phyloP scores from a whole-genome alignment of 2,329 filamentous ascomycete genomes.

The Fusarium sp. region DNA sequence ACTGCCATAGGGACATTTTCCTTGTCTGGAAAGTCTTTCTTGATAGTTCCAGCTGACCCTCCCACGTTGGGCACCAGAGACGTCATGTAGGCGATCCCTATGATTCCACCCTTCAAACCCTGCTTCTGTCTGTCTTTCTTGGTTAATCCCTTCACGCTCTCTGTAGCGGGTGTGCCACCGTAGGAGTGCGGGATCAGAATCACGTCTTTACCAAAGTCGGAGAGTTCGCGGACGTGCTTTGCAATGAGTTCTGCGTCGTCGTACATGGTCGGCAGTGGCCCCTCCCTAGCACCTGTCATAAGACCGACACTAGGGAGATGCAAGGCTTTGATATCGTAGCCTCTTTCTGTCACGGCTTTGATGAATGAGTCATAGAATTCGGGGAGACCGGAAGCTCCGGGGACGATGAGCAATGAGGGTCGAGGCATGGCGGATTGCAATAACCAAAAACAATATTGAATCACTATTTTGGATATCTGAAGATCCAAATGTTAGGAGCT shows the following conservation, averaged over 20 bases:
- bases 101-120: constrained; percentile 48
- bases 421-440: background rate
- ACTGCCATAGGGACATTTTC: background rate
- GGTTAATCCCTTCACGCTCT: constrained; percentile 45
- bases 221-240: constrained; percentile 43
- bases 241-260: constrained; percentile 46
- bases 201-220: constrained; percentile 50
- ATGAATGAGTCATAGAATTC: background rate
- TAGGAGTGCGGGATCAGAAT: constrained; percentile 54
- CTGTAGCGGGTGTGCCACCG: constrained; percentile 48
- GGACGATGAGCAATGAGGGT: constrained; percentile 3
- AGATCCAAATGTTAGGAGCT: background rate
- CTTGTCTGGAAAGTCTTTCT: background rate
- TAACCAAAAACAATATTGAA: background rate
- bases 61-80: constrained; percentile 40
- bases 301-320: constrained; percentile 10
- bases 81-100: constrained; percentile 45
- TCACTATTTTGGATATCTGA: background rate
- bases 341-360: background rate
- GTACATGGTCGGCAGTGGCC: constrained; percentile 34
- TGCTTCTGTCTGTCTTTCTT: constrained; percentile 42
- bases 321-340: constrained; percentile 6
- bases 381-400: constrained; percentile 7
- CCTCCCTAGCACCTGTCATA: background rate
- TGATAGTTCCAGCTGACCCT: background rate